Evolutionary conservation across 768 basidiomycete genomes (phyloP).

Genomic region (Cyathus striatus): DNA sequence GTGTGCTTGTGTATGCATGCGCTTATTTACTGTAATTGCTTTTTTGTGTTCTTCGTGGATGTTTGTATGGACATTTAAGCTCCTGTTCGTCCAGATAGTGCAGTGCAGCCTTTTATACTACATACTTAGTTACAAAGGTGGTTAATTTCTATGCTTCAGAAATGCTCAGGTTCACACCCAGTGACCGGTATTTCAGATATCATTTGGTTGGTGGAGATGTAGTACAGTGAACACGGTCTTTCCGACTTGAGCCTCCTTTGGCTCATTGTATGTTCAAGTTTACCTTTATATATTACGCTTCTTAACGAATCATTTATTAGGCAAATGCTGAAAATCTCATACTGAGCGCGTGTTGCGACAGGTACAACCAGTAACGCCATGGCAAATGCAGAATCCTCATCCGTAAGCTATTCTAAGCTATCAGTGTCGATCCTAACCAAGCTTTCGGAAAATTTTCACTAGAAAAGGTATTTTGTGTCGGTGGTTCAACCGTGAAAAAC

Average conservation of each 20-base stretch:
- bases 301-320: constrained; percentile 21
- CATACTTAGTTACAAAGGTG: no score
- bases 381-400: constrained; percentile 61
- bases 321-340: constrained; percentile 56
- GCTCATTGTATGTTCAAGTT: constrained; percentile 48
- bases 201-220: constrained; percentile 74
- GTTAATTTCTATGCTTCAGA: no score
- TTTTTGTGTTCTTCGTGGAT: no score
- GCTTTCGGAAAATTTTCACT: constrained; percentile 29
- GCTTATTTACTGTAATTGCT: no score
- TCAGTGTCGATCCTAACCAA: not conserved
- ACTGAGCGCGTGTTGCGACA: constrained; percentile 43
- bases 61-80: no score
- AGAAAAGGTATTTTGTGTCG: constrained; percentile 45
- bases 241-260: constrained; percentile 58
- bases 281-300: constrained; percentile 2
- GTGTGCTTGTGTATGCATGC: no score
- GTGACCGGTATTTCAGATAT: no score
- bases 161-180: no score
- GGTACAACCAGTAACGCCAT: constrained; percentile 45
- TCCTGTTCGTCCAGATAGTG: no score
- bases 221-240: constrained; percentile 62
- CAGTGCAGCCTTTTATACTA: no score
- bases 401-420: constrained; percentile 35
- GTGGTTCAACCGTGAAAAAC: no score